A percentile compares a stretch with the other conserved stretches of the same genome.
Conservation (phyloP, 495 filamentous ascomycete species). For the Neurospora discreta region DNA sequence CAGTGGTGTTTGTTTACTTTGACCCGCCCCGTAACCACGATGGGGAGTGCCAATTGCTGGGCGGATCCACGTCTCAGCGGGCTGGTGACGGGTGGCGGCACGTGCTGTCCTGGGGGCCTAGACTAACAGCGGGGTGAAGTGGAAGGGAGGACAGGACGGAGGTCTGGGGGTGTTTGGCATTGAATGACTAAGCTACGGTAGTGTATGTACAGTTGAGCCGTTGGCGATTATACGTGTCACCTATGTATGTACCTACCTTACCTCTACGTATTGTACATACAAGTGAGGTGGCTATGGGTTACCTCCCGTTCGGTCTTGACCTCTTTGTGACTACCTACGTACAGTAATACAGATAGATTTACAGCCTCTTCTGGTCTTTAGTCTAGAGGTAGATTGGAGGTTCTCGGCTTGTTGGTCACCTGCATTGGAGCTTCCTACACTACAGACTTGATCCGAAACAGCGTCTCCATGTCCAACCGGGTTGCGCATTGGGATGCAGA, state of each 20-base stretch:
- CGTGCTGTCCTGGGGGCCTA: neutral
- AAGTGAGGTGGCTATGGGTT: neutral
- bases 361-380: neutral
- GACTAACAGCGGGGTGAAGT: neutral
- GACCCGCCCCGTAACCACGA: neutral
- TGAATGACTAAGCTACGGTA: neutral
- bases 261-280: too few species aligned
- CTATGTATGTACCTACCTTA: neutral
- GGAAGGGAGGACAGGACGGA: neutral
- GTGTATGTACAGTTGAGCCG: neutral
- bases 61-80: neutral
- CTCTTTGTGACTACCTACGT: too few species aligned
- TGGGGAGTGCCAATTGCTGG: neutral
- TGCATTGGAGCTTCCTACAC: neutral
- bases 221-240: neutral
- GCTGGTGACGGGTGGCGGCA: neutral
- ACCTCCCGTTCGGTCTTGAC: neutral
- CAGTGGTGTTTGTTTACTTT: slow-evolving; percentile 19
- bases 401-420: neutral
- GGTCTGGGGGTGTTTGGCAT: neutral
- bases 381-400: neutral
- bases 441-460: neutral
- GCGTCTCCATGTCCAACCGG: neutral
- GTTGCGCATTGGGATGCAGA: neutral
- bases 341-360: too few species aligned